Conservation (phyloP, 2,329 filamentous ascomycete genomes). For the Thelonectria blattea region DNA sequence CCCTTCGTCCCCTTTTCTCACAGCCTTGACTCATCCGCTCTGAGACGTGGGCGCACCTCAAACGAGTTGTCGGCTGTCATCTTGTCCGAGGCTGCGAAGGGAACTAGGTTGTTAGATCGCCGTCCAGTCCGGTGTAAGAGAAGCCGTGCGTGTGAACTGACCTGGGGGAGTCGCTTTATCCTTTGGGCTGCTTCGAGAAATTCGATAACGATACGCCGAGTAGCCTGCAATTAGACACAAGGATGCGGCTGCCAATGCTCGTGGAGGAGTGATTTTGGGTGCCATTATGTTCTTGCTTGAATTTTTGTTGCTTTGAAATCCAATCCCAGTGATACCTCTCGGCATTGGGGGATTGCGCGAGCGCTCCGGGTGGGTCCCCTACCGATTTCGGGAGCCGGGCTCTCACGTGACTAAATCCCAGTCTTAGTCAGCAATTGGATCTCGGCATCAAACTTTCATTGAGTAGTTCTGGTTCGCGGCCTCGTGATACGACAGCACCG, state of each 20-base stretch:
- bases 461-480: constrained; percentile 23
- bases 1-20: constrained; percentile 34
- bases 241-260: constrained; percentile 39
- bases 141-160: constrained; percentile 25
- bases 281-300: constrained; percentile 36
- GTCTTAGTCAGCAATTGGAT: constrained; percentile 35
- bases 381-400: constrained; percentile 32
- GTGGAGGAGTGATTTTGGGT: constrained; percentile 36
- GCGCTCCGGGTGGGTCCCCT: constrained; percentile 25
- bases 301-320: constrained; percentile 44
- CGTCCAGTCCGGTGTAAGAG: constrained; percentile 36
- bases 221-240: constrained; percentile 38
- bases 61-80: constrained; percentile 55
- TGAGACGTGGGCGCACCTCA: constrained; percentile 47
- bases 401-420: constrained; percentile 27
- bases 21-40: constrained; percentile 30
- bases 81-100: constrained; percentile 35
- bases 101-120: constrained; percentile 27
- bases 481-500: constrained; percentile 30
- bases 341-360: constrained; percentile 26
- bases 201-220: constrained; percentile 38
- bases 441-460: constrained; percentile 40
- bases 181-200: constrained; percentile 30
- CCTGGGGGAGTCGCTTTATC: constrained; percentile 30
- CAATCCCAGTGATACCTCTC: constrained; percentile 34